Evolutionary conservation across 1,284 basidiomycete species (phyloP).

Genomic region (Trametes hirsuta): DNA sequence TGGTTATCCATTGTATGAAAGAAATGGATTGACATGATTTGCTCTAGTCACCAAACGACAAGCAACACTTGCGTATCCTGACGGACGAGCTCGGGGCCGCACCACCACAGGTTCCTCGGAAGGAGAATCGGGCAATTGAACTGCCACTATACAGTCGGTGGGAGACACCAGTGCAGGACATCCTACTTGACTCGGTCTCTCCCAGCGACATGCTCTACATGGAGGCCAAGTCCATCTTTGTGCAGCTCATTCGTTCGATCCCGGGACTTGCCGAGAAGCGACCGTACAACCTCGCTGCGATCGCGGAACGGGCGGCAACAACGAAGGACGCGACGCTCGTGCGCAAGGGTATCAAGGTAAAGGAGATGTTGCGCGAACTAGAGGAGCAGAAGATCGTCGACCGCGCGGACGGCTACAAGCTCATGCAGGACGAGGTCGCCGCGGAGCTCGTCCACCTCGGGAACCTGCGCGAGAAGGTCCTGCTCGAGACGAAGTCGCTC

Average conservation of each 20-base stretch:
- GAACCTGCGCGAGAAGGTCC: constrained; percentile 94
- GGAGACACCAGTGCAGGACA: constrained; percentile 99
- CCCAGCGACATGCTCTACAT: constrained; percentile 99
- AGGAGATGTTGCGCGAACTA: constrained; percentile 96
- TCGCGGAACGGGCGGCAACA: constrained; percentile 95
- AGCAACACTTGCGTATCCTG: constrained; percentile 94
- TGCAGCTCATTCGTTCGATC: constrained; percentile 94
- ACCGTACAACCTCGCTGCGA: constrained; percentile 87
- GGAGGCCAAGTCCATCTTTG: constrained; percentile 99
- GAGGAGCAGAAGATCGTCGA: constrained; percentile 92
- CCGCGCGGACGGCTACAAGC: constrained; percentile 79
- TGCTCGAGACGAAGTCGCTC: constrained; percentile 89
- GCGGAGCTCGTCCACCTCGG: constrained; percentile 96
- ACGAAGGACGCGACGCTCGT: constrained; percentile 96
- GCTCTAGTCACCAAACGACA: constrained; percentile 90
- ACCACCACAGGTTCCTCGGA: constrained; percentile 93
- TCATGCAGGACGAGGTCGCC: constrained; percentile 97
- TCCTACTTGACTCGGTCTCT: constrained; percentile 97
- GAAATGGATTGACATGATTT: constrained; percentile 9
- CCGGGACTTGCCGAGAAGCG: constrained; percentile 83
- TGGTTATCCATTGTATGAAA: background rate
- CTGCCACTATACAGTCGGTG: constrained; percentile 94
- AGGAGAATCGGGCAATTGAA: constrained; percentile 96
- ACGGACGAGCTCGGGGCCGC: constrained; percentile 95
- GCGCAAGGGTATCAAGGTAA: constrained; percentile 97